Evolutionary conservation across 768 basidiomycete species (phyloP), one percentile per base, ranked within the genome.

Genomic region (Lyophyllum atratum): DNA sequence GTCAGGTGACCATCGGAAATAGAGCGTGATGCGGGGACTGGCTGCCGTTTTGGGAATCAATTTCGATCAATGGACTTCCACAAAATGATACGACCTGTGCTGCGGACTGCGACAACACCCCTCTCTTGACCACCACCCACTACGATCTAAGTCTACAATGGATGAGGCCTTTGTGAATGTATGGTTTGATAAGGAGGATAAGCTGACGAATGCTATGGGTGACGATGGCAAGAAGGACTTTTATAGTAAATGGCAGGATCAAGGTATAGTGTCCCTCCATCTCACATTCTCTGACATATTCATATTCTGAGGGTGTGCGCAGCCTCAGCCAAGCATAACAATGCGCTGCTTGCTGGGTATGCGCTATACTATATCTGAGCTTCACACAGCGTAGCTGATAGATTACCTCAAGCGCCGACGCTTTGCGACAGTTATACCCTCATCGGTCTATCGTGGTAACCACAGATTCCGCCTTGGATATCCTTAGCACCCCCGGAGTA

Each of bases 361-460:
- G 76, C 67, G 22, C 3, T 17, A 49, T 29, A 12, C 40, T 15
- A 37, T 47, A 29, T 15, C n/a, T 26, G 14, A 47, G 4, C 46
- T 28, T 47, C n/a, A 15, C 21, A 28, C 29, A 17, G 17, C 3
- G 29, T 15, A 45, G 14, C 2, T 28, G 11, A 25, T 25, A 22
- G 39, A n/a, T 24, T 50, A 47, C 21, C 31, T 29, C 15, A 71
- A 71, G 80, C 63, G 66, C 74, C 25, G 72, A 85, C 56, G 71
- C 76, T 37, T 74, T 92, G 37, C 81, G 77, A 34, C 79, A 75
- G 61, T 55, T 87, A 15, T 85, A 90, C 66, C 86, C 89, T 6
- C 78, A 81, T 10, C 77, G 87, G 63, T 84, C 85, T 25, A 62
- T 90, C 25, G 78, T 89, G 8, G 69, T 80, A 57, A 81, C 86